Conservation (phyloP, 2,329 filamentous ascomycete species). For the Cladosporium sp. region DNA sequence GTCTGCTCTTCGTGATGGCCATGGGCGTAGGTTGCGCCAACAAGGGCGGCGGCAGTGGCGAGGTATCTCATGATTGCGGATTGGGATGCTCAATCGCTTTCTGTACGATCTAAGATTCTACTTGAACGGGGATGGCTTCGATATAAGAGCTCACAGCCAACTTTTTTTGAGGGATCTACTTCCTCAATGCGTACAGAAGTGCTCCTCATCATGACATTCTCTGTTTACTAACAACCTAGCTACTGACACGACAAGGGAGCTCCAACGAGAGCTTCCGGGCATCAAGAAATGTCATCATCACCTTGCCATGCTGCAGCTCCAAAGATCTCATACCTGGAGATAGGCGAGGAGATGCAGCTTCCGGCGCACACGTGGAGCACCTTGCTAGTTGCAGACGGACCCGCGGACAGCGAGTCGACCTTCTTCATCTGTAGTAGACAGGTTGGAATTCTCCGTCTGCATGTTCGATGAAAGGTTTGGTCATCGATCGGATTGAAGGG, state of each 20-base stretch:
- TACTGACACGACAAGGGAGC: slow-evolving; percentile 4
- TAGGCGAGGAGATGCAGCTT: slow-evolving; percentile 22
- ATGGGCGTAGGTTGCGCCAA: slow-evolving; percentile 59
- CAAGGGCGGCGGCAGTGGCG: slow-evolving; percentile 31
- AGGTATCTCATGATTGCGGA: slow-evolving; percentile 13
- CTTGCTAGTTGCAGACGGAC: neutral
- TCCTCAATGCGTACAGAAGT: neutral
- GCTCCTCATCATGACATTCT: slow-evolving; percentile 5
- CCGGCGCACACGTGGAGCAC: slow-evolving; percentile 9
- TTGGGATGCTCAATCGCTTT: neutral
- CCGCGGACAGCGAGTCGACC: slow-evolving; percentile 1
- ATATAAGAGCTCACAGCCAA: neutral
- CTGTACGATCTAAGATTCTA: neutral
- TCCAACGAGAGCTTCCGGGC: slow-evolving; percentile 1
- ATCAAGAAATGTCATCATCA: slow-evolving; percentile 15
- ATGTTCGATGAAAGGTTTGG: neutral
- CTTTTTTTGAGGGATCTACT: neutral
- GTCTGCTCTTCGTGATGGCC: slow-evolving; percentile 59
- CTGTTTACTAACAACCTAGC: slow-evolving; percentile 13
- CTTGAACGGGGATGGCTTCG: neutral
- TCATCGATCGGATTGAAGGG: neutral
- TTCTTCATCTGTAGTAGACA: neutral
- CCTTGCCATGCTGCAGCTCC: neutral
- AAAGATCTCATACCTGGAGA: slow-evolving; percentile 20
- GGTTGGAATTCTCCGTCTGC: neutral